These are phyloP conservation scores for Catharanthus roseus DNA, from an alignment of 257 asterid genomes.

Conservation along the genomic window DNA sequence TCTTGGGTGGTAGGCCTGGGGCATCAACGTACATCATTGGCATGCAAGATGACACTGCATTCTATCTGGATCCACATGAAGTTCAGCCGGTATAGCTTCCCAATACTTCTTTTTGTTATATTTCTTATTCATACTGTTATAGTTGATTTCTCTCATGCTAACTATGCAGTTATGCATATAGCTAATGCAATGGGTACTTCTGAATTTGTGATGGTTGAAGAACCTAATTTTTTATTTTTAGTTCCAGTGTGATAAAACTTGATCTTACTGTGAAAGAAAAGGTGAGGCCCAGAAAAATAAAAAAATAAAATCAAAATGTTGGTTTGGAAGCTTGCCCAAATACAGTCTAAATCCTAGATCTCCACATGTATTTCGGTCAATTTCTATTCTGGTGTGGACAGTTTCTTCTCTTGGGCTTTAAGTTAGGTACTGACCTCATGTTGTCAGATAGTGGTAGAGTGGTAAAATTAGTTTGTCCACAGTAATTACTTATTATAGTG, in stretches of 20 bases:
- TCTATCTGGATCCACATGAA: conserved; percentile 95
- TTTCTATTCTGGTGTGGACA: background rate
- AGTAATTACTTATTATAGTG: too few relatives aligned
- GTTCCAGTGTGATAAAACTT: too few relatives aligned
- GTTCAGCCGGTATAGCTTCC: conserved; percentile 67
- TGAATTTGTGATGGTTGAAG: background rate
- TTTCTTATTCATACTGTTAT: background rate
- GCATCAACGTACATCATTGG: conserved; percentile 92
- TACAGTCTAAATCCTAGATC: background rate
- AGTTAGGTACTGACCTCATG: too few relatives aligned
- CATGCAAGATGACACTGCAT: conserved; percentile 92
- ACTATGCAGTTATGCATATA: background rate
- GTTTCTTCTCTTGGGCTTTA: background rate
- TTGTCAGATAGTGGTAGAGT: too few relatives aligned
- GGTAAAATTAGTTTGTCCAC: too few relatives aligned
- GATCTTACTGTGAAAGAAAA: too few relatives aligned
- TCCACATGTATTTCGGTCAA: background rate
- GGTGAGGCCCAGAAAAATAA: too few relatives aligned
- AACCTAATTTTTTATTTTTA: background rate
- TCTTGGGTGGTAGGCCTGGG: conserved; percentile 95
- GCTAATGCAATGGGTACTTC: background rate
- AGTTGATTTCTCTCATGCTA: background rate
- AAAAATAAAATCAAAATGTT: too few relatives aligned
- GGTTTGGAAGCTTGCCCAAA: too few relatives aligned
- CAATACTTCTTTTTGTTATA: conserved; percentile 4